Evolutionary conservation across 148 eudicot genomes (phyloP).

Genomic region (Camellia japonica): DNA sequence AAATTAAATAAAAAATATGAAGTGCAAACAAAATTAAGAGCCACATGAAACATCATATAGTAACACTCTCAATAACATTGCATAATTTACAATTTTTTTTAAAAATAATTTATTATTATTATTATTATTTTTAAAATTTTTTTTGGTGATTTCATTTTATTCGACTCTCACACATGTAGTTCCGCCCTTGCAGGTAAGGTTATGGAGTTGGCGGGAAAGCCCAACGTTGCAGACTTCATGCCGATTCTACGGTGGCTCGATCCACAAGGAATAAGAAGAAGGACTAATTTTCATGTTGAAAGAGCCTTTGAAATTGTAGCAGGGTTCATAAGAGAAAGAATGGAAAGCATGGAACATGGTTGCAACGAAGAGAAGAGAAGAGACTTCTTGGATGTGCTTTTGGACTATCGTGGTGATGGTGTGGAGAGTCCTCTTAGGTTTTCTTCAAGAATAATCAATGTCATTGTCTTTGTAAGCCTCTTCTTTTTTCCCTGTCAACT

Average conservation of each 20-base stretch:
- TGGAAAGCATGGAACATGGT: constrained; percentile 10
- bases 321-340: constrained; percentile 22
- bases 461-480: constrained; percentile 28
- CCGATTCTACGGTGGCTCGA: constrained; percentile 29
- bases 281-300: constrained; percentile 22
- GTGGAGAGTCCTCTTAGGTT: constrained; percentile 16
- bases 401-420: constrained; percentile 23
- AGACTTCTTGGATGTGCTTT: constrained; percentile 31
- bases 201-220: constrained; percentile 31
- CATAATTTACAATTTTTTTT: no score
- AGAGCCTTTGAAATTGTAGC: constrained; percentile 16
- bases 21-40: no score
- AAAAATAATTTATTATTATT: no score
- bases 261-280: constrained; percentile 26
- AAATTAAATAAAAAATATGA: no score
- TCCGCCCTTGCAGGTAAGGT: background rate
- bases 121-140: no score
- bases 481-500: no score
- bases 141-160: no score
- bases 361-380: constrained; percentile 5
- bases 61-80: no score
- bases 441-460: constrained; percentile 22
- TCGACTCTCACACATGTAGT: no score
- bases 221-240: constrained; percentile 44
- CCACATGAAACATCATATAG: no score